phyloP scores from a whole-genome alignment of 2,329 filamentous ascomycete genomes.

The Chrysoporthe cubensis region DNA sequence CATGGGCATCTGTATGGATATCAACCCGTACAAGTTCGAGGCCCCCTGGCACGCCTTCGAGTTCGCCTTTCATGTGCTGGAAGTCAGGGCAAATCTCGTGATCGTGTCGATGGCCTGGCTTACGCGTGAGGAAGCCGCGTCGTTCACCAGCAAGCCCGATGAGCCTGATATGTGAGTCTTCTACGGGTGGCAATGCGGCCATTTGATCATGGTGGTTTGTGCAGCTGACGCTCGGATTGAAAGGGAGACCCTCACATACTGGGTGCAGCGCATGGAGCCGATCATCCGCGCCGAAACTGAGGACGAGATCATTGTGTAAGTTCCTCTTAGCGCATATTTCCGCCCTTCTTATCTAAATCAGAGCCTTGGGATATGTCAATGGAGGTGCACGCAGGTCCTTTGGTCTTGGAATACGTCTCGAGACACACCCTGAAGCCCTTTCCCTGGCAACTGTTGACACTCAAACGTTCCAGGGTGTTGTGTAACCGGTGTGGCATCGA shows the following conservation, averaged over 20 bases:
- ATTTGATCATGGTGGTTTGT: too few species aligned
- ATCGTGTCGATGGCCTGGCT: constrained; percentile 81
- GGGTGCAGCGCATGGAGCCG: constrained; percentile 73
- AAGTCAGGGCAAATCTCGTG: constrained; percentile 62
- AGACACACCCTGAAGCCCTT: not conserved
- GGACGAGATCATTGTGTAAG: constrained; percentile 63
- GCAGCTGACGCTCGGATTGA: not conserved
- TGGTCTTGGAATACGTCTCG: not conserved
- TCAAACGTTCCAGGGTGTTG: constrained; percentile 49
- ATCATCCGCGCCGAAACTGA: constrained; percentile 54
- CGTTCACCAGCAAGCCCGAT: constrained; percentile 51
- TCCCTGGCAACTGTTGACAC: not conserved
- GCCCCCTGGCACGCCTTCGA: constrained; percentile 54
- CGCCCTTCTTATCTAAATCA: not conserved
- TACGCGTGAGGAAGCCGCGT: constrained; percentile 56
- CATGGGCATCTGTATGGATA: constrained; percentile 68
- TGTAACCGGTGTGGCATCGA: constrained; percentile 74
- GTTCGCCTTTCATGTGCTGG: constrained; percentile 61
- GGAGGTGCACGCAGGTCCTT: not conserved
- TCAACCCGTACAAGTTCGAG: constrained; percentile 61
- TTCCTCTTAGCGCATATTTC: not conserved
- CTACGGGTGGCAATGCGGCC: not conserved
- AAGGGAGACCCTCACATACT: constrained; percentile 71
- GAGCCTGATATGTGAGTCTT: constrained; percentile 62
- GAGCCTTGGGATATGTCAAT: not conserved